phyloP scores from a whole-genome alignment of 331 rosid genomes.

The Saraca asoca region DNA sequence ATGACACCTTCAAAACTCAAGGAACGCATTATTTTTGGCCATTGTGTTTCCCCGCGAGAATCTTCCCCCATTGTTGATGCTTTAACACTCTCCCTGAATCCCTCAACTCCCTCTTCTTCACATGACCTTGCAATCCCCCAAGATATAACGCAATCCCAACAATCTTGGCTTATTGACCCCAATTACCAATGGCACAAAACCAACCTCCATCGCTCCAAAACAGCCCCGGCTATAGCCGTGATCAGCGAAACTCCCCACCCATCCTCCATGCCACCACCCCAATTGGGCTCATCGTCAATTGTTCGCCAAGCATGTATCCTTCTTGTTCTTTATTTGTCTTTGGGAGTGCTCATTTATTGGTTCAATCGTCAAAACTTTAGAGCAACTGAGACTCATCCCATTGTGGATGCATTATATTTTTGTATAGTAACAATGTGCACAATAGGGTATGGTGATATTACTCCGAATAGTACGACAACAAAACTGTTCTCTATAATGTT shows the following conservation, averaged over 20 bases:
- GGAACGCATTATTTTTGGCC: conserved; percentile 82
- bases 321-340: conserved; percentile 58
- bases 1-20: conserved; percentile 67
- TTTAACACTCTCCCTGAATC: conserved; percentile 50
- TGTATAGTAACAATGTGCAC: conserved; percentile 98
- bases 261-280: conserved; percentile 49
- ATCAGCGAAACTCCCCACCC: conserved; percentile 46
- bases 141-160: conserved; percentile 24
- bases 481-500: conserved; percentile 80
- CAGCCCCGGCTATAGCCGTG: conserved; percentile 93
- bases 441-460: conserved; percentile 93
- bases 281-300: conserved; percentile 54
- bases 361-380: conserved; percentile 57
- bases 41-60: conserved; percentile 52
- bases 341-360: conserved; percentile 81
- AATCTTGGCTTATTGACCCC: conserved; percentile 60
- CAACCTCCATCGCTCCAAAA: conserved; percentile 81
- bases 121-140: too few species aligned
- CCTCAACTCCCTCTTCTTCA: conserved; percentile 37
- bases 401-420: conserved; percentile 87
- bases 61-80: conserved; percentile 63
- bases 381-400: conserved; percentile 73
- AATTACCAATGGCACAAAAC: conserved; percentile 49
- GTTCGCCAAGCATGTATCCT: conserved; percentile 67
- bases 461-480: conserved; percentile 69